Evolutionary conservation across 371 early-diverging fungal species (phyloP).

Genomic region (Rhizopus sp.): DNA sequence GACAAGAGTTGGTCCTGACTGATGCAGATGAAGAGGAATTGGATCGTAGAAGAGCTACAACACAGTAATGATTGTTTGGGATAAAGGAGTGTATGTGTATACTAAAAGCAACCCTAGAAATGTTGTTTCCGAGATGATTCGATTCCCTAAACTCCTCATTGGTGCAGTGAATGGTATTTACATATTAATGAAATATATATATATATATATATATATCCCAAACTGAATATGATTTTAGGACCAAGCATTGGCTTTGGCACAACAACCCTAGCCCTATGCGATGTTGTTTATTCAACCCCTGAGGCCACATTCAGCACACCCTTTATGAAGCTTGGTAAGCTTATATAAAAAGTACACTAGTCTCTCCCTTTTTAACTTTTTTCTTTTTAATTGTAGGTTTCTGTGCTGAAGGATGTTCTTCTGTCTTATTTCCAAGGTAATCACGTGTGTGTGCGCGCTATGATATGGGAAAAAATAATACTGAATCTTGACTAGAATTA

Average conservation of each 20-base stretch:
- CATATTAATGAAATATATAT: background rate
- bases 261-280: constrained; percentile 70
- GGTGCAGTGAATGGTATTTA: constrained; percentile 70
- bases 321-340: constrained; percentile 66
- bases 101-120: constrained; percentile 26
- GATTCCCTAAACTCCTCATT: constrained; percentile 71
- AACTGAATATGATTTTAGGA: constrained; percentile 28
- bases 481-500: constrained; percentile 29
- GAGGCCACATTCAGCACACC: constrained; percentile 67
- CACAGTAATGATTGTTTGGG: constrained; percentile 22
- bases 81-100: background rate
- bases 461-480: background rate
- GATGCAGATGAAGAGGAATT: constrained; percentile 31
- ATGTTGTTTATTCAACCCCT: constrained; percentile 65
- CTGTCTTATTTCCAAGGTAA: constrained; percentile 56
- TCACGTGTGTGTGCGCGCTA: too few species aligned
- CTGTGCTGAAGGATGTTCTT: constrained; percentile 74
- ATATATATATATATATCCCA: too few species aligned
- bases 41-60: constrained; percentile 22
- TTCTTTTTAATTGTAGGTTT: constrained; percentile 30
- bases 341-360: background rate
- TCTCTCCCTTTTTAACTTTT: background rate
- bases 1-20: constrained; percentile 58
- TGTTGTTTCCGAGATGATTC: constrained; percentile 58
- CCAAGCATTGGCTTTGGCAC: constrained; percentile 74